phyloP scores from a whole-genome alignment of 805 yeast species.

The Metschnikowia lunata region DNA sequence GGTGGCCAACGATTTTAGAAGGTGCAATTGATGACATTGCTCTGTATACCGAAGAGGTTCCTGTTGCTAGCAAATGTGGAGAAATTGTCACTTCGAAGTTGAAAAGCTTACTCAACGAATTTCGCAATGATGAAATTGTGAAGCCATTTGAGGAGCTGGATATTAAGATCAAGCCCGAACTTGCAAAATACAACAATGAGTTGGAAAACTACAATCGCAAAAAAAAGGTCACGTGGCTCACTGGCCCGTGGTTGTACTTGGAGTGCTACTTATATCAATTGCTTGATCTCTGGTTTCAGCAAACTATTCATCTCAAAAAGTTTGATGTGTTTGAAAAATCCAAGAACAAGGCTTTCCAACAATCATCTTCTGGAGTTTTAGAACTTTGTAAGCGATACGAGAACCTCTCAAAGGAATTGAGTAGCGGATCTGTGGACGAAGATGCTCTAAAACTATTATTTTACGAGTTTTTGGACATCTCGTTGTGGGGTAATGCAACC shows the following conservation, averaged over 20 bases:
- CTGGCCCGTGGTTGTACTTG: constrained; percentile 86
- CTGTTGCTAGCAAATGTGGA: constrained; percentile 44
- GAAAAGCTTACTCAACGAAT: constrained; percentile 38
- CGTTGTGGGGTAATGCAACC: constrained; percentile 98
- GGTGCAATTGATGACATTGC: constrained; percentile 63
- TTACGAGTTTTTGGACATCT: constrained; percentile 79
- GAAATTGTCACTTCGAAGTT: constrained; percentile 40
- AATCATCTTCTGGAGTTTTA: constrained; percentile 71
- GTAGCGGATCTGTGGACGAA: constrained; percentile 20
- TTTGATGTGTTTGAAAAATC: constrained; percentile 73
- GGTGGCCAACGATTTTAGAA: constrained; percentile 85
- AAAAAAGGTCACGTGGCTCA: constrained; percentile 56
- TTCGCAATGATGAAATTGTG: constrained; percentile 36
- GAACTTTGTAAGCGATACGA: constrained; percentile 66
- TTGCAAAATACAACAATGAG: constrained; percentile 57
- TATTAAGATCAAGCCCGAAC: constrained; percentile 44
- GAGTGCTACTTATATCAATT: constrained; percentile 83
- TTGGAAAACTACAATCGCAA: constrained; percentile 29
- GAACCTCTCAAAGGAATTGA: constrained; percentile 33
- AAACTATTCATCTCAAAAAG: constrained; percentile 9
- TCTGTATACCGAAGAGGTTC: constrained; percentile 13
- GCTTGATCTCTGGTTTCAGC: constrained; percentile 48
- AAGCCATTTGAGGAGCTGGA: constrained; percentile 23
- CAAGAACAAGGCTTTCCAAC: constrained; percentile 70
- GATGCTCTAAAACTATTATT: constrained; percentile 56